Percentiles rank a stretch among this genome's conserved stretches.
These are phyloP conservation scores for Rutstroemia sp. DNA, from an alignment of 2,329 filamentous ascomycete genomes.

Conservation along the genomic window DNA sequence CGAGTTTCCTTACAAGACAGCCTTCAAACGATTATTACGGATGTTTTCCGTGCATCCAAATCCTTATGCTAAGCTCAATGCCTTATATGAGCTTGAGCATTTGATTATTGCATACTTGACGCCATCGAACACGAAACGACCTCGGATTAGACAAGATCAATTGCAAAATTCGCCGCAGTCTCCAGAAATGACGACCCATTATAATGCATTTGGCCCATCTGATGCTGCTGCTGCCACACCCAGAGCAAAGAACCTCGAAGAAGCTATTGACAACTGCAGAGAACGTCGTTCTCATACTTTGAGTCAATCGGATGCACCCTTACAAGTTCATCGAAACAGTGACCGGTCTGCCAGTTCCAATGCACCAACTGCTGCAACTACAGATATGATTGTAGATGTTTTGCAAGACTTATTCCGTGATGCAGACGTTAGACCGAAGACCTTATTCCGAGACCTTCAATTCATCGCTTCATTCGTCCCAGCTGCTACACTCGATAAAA, in stretches of 20 bases:
- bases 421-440: slow-evolving; percentile 64
- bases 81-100: slow-evolving; percentile 74
- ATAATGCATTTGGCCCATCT: slow-evolving; percentile 25
- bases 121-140: slow-evolving; percentile 36
- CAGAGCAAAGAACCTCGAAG: slow-evolving; percentile 48
- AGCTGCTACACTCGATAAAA: slow-evolving; percentile 50
- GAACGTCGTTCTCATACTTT: slow-evolving; percentile 57
- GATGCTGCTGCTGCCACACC: slow-evolving; percentile 21
- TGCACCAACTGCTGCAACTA: slow-evolving; percentile 27
- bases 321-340: slow-evolving; percentile 62
- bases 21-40: slow-evolving; percentile 71
- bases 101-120: slow-evolving; percentile 71
- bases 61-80: slow-evolving; percentile 77
- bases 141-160: slow-evolving; percentile 23
- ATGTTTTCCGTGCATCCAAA: slow-evolving; percentile 88
- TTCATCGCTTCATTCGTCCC: slow-evolving; percentile 63
- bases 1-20: slow-evolving; percentile 73
- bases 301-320: slow-evolving; percentile 43
- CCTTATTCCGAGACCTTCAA: slow-evolving; percentile 74
- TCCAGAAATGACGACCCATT: slow-evolving; percentile 35
- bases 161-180: slow-evolving; percentile 45
- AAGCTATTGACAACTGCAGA: slow-evolving; percentile 62
- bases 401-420: slow-evolving; percentile 62
- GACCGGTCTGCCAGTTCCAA: slow-evolving; percentile 64
- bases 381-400: slow-evolving; percentile 54